Conservation (phyloP, 345 rosid genomes). For the Lenwebbia sp. region DNA sequence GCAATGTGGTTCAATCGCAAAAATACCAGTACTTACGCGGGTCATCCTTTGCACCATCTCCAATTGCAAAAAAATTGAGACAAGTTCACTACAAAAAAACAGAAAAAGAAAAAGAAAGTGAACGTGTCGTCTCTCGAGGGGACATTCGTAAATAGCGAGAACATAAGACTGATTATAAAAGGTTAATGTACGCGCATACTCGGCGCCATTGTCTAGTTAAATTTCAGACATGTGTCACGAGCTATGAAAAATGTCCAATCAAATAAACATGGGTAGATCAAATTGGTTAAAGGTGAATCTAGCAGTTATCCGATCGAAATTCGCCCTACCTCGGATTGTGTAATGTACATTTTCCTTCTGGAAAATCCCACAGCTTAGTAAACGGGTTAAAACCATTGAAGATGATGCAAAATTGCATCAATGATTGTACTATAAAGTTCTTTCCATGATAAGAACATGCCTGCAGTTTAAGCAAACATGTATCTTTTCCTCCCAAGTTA, state of each 20-base stretch:
- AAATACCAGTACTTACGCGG: rapidly evolving
- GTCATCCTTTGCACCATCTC: background rate
- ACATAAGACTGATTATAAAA: background rate
- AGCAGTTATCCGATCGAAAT: background rate
- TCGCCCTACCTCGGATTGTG: rapidly evolving
- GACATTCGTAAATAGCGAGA: background rate
- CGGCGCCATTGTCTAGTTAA: background rate
- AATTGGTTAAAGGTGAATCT: background rate
- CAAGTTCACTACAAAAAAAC: background rate
- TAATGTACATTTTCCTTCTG: background rate
- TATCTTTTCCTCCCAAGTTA: background rate
- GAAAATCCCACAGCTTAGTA: background rate
- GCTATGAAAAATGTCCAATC: background rate
- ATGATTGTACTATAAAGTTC: background rate
- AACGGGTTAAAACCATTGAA: background rate
- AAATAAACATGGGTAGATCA: background rate
- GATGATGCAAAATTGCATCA: background rate
- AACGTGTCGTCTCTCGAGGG: background rate
- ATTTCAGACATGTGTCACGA: background rate
- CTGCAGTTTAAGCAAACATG: background rate
- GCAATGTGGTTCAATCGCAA: background rate
- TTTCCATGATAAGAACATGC: background rate
- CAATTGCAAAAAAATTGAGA: background rate
- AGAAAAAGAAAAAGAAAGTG: background rate
- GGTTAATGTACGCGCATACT: background rate